A percentile compares a stretch with the other conserved stretches of the same genome.
Evolutionary conservation across 1,284 basidiomycete genomes (phyloP).

Genomic region (Trametes hirsuta): DNA sequence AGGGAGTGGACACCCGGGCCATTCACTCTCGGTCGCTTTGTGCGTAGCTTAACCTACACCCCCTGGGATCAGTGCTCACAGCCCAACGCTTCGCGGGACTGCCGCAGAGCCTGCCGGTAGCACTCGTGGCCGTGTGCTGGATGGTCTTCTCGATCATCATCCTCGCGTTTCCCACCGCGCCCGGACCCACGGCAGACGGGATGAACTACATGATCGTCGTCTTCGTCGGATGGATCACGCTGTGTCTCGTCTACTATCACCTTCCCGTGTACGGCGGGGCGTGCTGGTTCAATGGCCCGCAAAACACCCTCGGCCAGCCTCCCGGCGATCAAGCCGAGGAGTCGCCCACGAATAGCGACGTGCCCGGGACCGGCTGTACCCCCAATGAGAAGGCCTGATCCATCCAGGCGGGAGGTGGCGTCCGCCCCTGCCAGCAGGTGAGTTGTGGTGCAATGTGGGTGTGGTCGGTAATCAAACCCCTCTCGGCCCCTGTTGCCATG

Average conservation of each 20-base stretch:
- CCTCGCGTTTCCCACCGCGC: conserved; percentile 64
- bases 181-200: conserved; percentile 44
- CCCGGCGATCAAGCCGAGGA: no score
- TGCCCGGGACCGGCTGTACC: neutral
- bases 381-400: no score
- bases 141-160: conserved; percentile 64
- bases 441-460: neutral
- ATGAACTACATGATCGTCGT: conserved; percentile 77
- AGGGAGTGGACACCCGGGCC: conserved; percentile 66
- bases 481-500: no score
- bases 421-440: no score
- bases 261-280: conserved; percentile 68
- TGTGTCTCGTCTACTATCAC: conserved; percentile 66
- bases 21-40: conserved; percentile 55
- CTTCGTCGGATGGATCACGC: conserved; percentile 53
- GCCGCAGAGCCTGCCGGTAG: conserved; percentile 57
- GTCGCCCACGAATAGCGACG: no score
- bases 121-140: conserved; percentile 53
- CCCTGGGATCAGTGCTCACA: neutral
- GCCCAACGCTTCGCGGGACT: neutral
- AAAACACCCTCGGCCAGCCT: conserved; percentile 38
- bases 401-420: no score
- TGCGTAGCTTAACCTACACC: conserved; percentile 5
- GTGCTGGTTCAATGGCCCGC: conserved; percentile 69
- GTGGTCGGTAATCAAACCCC: neutral